A percentile compares a stretch with the other conserved stretches of the same genome.
These are phyloP conservation scores for Cyberlindnera suaveolens DNA, from an alignment of 805 yeast species.

Conservation along the genomic window DNA sequence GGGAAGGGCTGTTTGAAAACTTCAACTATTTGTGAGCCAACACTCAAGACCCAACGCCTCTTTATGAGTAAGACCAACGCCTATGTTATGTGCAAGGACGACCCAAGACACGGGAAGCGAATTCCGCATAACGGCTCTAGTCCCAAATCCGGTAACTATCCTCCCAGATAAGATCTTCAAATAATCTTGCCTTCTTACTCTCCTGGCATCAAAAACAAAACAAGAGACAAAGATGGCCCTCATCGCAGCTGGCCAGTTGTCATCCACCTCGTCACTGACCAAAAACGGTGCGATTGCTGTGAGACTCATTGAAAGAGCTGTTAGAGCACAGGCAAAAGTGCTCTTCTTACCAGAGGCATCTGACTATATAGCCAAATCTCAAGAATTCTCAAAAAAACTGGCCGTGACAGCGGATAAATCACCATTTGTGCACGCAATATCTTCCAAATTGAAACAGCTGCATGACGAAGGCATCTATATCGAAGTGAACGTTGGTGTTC, in stretches of 20 bases:
- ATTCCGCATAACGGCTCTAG: neutral
- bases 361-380: conserved; percentile 63
- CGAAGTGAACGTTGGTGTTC: conserved; percentile 81
- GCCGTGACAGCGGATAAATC: conserved; percentile 41
- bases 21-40: too few relatives aligned
- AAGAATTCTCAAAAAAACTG: conserved; percentile 52
- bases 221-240: conserved; percentile 36
- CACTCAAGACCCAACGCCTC: too few relatives aligned
- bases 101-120: neutral
- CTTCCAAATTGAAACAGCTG: conserved; percentile 39
- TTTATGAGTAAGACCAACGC: too few relatives aligned
- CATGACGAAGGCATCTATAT: conserved; percentile 31
- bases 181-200: neutral
- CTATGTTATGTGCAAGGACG: too few relatives aligned
- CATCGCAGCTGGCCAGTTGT: conserved; percentile 82
- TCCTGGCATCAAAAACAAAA: neutral
- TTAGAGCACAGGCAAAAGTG: conserved; percentile 52
- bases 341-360: conserved; percentile 91
- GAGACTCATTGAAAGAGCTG: conserved; percentile 57
- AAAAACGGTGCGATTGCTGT: conserved; percentile 57
- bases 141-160: neutral
- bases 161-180: neutral
- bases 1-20: too few relatives aligned
- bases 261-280: conserved; percentile 58
- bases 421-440: conserved; percentile 36